These are phyloP conservation scores for Trichosporon faecale DNA, from an alignment of 1,284 basidiomycete species.

Conservation along the genomic window DNA sequence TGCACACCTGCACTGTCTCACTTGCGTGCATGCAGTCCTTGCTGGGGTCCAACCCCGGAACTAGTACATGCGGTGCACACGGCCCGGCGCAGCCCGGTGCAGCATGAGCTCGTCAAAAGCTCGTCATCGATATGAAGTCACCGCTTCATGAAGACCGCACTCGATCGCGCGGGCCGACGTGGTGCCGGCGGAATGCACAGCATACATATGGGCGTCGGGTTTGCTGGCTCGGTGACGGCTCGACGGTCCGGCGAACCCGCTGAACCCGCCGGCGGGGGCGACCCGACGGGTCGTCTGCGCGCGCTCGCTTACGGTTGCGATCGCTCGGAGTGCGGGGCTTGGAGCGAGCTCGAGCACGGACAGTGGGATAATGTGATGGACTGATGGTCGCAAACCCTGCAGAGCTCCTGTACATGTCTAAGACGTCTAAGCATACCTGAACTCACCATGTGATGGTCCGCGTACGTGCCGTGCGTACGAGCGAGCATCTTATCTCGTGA, in stretches of 20 bases:
- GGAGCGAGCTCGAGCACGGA: too few species aligned
- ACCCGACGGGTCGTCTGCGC: too few species aligned
- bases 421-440: slow-evolving; percentile 1
- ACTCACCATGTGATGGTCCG: not conserved
- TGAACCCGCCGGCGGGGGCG: too few species aligned
- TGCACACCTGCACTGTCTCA: too few species aligned
- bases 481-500: not conserved
- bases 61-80: not conserved
- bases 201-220: not conserved
- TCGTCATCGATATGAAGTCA: not conserved
- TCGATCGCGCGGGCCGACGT: not conserved
- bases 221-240: not conserved
- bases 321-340: not conserved
- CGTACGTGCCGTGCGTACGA: too few species aligned
- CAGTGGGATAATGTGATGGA: not conserved
- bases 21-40: not conserved
- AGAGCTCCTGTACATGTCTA: not conserved
- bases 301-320: not conserved
- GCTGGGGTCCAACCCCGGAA: not conserved
- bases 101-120: too few species aligned
- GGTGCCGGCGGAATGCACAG: not conserved
- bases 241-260: too few species aligned
- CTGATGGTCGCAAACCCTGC: not conserved
- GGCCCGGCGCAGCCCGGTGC: not conserved
- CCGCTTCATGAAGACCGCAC: not conserved